phyloP scores from a whole-genome alignment of 257 asterid genomes.

The Jacaranda copaia region DNA sequence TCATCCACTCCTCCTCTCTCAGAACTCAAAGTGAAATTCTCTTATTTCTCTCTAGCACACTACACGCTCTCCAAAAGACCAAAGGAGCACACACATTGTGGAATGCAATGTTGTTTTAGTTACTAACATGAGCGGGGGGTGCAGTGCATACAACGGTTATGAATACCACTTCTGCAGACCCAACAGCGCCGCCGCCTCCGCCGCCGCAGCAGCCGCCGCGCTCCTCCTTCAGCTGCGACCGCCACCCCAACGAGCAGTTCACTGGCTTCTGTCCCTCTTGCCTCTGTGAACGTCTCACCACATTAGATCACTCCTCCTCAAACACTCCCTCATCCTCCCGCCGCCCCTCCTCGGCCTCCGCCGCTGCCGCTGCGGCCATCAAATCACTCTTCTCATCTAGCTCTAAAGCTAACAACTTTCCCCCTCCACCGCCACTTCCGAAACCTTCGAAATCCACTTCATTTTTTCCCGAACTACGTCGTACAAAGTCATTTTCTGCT shows the following conservation, averaged over 20 bases:
- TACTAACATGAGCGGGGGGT: slow-evolving; percentile 55
- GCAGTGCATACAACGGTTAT: slow-evolving; percentile 59
- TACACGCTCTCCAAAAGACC: slow-evolving; percentile 12
- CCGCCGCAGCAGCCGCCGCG: slow-evolving; percentile 89
- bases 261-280: slow-evolving; percentile 91
- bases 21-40: neutral
- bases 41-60: slow-evolving; percentile 32
- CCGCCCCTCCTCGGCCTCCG: slow-evolving; percentile 76
- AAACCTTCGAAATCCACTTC: slow-evolving; percentile 59
- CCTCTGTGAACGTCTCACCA: slow-evolving; percentile 86
- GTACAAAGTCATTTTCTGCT: slow-evolving; percentile 84
- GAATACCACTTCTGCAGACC: slow-evolving; percentile 82
- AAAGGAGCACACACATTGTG: neutral
- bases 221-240: slow-evolving; percentile 87
- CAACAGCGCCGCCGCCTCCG: slow-evolving; percentile 80
- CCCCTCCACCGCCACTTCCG: slow-evolving; percentile 54
- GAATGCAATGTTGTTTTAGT: slow-evolving; percentile 28
- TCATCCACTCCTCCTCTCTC: slow-evolving; percentile 12
- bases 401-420: slow-evolving; percentile 36
- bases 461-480: slow-evolving; percentile 78
- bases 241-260: slow-evolving; percentile 83
- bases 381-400: slow-evolving; percentile 64
- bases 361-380: slow-evolving; percentile 71
- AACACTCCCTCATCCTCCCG: slow-evolving; percentile 74
- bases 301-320: slow-evolving; percentile 67